Evolutionary conservation across 2,329 filamentous ascomycete species (phyloP).

Genomic region (Byssoonygena ceratinophila): DNA sequence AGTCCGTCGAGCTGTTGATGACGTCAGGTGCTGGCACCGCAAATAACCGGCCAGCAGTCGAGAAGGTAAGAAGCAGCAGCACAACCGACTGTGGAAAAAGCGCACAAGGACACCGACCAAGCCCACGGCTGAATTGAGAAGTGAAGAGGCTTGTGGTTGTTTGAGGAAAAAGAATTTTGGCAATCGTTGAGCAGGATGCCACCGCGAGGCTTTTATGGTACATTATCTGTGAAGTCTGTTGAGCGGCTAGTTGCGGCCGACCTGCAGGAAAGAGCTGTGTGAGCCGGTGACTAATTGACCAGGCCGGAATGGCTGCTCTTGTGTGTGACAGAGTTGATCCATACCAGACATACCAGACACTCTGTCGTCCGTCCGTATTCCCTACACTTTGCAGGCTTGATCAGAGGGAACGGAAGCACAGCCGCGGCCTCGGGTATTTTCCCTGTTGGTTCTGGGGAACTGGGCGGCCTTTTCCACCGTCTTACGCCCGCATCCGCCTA

Average conservation of each 20-base stretch:
- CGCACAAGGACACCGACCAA: no score
- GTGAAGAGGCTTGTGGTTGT: no score
- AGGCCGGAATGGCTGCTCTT: not conserved
- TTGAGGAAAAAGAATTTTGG: no score
- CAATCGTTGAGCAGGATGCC: no score
- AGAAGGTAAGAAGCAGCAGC: not conserved
- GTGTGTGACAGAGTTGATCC: not conserved
- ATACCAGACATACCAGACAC: no score
- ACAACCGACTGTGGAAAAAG: not conserved
- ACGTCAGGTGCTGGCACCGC: constrained; percentile 12
- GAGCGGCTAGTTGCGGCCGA: constrained; percentile 7
- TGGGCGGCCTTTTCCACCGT: not conserved
- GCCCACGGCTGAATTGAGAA: no score
- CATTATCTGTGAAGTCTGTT: not conserved
- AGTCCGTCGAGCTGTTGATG: not conserved
- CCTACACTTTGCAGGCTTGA: no score
- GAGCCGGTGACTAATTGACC: not conserved
- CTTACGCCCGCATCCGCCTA: not conserved
- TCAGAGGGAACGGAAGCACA: no score
- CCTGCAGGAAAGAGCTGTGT: no score
- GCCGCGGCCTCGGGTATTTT: constrained; percentile 1
- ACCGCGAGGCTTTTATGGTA: no score
- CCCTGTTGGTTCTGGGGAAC: not conserved
- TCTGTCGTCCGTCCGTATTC: no score
- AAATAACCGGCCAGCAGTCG: constrained; percentile 6